A percentile compares a stretch with the other conserved stretches of the same genome.
Evolutionary conservation across 768 basidiomycete genomes (phyloP).

Genomic region (Lentinus tigrinus): DNA sequence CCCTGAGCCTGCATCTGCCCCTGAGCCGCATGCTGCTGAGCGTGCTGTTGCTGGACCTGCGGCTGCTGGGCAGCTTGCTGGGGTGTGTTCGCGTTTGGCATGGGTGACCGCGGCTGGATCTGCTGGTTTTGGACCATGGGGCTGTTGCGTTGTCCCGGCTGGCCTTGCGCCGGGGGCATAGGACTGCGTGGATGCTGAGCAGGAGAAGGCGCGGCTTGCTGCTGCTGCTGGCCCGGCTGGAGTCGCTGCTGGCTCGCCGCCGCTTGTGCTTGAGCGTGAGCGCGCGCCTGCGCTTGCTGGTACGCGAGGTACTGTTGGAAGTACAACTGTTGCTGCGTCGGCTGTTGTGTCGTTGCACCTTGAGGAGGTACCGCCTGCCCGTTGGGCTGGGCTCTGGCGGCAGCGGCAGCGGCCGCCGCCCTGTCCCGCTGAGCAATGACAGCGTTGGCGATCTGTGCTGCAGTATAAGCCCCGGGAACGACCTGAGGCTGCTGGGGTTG

Average conservation of each 20-base stretch:
- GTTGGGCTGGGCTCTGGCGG: neutral
- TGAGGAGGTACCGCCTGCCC: neutral
- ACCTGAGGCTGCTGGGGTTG: conserved; percentile 16
- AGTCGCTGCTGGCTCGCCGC: conserved; percentile 17
- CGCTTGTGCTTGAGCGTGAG: conserved; percentile 3
- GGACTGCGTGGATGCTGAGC: conserved; percentile 19
- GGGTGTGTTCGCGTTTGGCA: conserved; percentile 13
- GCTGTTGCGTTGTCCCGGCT: conserved; percentile 16
- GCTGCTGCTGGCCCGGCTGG: conserved; percentile 15
- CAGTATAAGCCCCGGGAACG: neutral
- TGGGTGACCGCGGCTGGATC: conserved; percentile 22
- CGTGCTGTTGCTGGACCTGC: neutral
- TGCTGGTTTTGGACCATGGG: conserved; percentile 19
- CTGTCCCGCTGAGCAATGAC: conserved; percentile 5
- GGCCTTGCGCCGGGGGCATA: conserved; percentile 13
- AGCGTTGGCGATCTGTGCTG: neutral
- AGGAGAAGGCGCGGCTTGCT: conserved; percentile 8
- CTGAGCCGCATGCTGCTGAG: conserved; percentile 11
- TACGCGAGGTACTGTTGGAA: conserved; percentile 1
- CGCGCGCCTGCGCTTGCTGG: conserved; percentile 5
- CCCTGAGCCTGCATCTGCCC: conserved; percentile 24
- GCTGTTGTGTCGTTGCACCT: neutral
- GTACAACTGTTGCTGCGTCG: neutral
- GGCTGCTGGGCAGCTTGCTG: neutral
- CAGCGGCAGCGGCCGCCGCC: conserved; percentile 3